A percentile compares a stretch with the other conserved stretches of the same genome.
Conservation (phyloP, 768 basidiomycete genomes). For the Leccinellum luteum region DNA sequence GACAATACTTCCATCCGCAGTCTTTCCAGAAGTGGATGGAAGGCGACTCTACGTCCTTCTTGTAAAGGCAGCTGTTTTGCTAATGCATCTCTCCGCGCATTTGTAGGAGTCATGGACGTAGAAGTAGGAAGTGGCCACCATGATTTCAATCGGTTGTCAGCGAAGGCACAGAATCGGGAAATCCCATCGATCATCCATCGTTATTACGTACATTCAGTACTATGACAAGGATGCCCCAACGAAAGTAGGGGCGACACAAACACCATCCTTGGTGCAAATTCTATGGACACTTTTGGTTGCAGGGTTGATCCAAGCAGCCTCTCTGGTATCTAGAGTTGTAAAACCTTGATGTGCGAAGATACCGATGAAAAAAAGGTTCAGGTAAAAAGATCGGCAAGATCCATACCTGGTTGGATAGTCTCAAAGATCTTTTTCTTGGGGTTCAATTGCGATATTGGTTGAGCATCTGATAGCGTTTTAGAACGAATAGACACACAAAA, state of each 20-base stretch:
- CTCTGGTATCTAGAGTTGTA: constrained; percentile 75
- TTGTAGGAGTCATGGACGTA: too few relatives aligned
- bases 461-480: constrained; percentile 41
- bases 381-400: neutral
- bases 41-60: constrained; percentile 77
- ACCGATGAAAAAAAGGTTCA: neutral
- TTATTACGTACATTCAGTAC: constrained; percentile 15
- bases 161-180: too few relatives aligned
- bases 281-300: constrained; percentile 72
- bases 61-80: constrained; percentile 64
- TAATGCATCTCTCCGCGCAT: constrained; percentile 60
- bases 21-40: constrained; percentile 65
- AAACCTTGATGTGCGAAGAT: constrained; percentile 52
- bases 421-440: constrained; percentile 99
- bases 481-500: neutral
- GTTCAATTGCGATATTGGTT: constrained; percentile 82
- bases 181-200: neutral
- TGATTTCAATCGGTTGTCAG: too few relatives aligned
- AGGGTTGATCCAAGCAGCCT: constrained; percentile 91
- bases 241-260: constrained; percentile 76
- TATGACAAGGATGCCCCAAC: constrained; percentile 93
- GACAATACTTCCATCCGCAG: constrained; percentile 46
- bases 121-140: too few relatives aligned
- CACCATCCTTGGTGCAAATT: constrained; percentile 83
- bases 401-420: constrained; percentile 83